phyloP scores from a whole-genome alignment of 2,329 filamentous ascomycete species.

The Rutstroemia sp. region DNA sequence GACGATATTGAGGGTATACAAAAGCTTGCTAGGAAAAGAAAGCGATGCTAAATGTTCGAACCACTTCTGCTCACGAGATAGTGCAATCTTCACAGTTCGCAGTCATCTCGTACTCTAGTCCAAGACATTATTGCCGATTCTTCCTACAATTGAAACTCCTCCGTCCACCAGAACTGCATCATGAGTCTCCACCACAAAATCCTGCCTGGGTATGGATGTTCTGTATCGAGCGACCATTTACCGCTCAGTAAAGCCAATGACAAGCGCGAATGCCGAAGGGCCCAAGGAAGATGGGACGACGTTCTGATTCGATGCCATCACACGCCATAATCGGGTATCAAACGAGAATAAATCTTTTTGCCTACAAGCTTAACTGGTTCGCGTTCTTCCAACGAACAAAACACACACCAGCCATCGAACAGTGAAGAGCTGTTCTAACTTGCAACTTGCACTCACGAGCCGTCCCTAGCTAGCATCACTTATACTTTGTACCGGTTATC shows the following conservation, averaged over 20 bases:
- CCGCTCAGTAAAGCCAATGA: neutral
- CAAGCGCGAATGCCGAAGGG: conserved; percentile 1
- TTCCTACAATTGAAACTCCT: neutral
- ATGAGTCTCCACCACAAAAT: too few relatives aligned
- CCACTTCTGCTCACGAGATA: too few relatives aligned
- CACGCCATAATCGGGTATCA: too few relatives aligned
- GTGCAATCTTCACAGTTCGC: too few relatives aligned
- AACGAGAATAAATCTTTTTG: too few relatives aligned
- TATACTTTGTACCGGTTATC: neutral
- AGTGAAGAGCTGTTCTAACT: neutral
- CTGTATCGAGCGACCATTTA: conserved; percentile 4
- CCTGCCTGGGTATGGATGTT: too few relatives aligned
- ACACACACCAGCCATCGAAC: neutral
- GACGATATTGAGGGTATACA: neutral
- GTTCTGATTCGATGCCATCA: neutral
- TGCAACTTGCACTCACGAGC: neutral
- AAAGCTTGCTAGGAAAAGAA: neutral
- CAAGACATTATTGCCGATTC: neutral
- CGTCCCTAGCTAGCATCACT: neutral
- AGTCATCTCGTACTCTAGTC: neutral
- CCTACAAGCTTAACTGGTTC: too few relatives aligned
- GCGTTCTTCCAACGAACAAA: too few relatives aligned
- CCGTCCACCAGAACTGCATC: too few relatives aligned
- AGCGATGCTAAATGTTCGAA: too few relatives aligned
- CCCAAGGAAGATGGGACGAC: conserved; percentile 3